phyloP scores from a whole-genome alignment of 176 grass and related monocot species.

The Ampelocalamus luodianensis region DNA sequence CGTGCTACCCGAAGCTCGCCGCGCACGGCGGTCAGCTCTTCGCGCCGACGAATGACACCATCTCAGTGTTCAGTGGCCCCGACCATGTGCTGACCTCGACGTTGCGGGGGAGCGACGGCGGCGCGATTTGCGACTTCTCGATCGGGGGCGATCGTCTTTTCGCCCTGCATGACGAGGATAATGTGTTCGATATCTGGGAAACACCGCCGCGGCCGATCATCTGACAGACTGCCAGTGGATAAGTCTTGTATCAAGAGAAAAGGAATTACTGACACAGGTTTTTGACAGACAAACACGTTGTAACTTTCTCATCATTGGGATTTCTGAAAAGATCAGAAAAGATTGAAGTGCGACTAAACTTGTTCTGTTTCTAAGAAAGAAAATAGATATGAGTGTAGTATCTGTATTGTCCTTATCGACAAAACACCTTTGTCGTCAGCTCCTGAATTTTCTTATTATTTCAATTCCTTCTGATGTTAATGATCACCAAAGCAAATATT shows the following conservation, averaged over 20 bases:
- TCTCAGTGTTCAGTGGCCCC: constrained; percentile 81
- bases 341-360: neutral
- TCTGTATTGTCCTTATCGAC: constrained; percentile 17
- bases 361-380: constrained; percentile 13
- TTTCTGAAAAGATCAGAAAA: neutral
- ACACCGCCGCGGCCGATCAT: constrained; percentile 71
- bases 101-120: constrained; percentile 53
- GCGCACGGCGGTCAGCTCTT: constrained; percentile 80
- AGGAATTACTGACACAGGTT: constrained; percentile 5
- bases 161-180: constrained; percentile 74
- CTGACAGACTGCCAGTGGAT: constrained; percentile 32
- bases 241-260: neutral
- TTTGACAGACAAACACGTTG: neutral
- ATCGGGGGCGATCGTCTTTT: constrained; percentile 83
- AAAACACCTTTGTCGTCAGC: neutral
- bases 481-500: constrained; percentile 22
- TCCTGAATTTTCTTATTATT: neutral
- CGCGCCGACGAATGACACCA: constrained; percentile 65
- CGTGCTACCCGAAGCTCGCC: constrained; percentile 86
- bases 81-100: constrained; percentile 79
- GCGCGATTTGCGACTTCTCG: constrained; percentile 87
- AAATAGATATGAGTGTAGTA: neutral
- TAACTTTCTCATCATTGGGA: neutral
- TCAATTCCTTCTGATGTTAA: neutral
- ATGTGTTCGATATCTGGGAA: constrained; percentile 92